phyloP scores from a whole-genome alignment of 1,284 basidiomycete genomes.

The Ustilago loliicola region DNA sequence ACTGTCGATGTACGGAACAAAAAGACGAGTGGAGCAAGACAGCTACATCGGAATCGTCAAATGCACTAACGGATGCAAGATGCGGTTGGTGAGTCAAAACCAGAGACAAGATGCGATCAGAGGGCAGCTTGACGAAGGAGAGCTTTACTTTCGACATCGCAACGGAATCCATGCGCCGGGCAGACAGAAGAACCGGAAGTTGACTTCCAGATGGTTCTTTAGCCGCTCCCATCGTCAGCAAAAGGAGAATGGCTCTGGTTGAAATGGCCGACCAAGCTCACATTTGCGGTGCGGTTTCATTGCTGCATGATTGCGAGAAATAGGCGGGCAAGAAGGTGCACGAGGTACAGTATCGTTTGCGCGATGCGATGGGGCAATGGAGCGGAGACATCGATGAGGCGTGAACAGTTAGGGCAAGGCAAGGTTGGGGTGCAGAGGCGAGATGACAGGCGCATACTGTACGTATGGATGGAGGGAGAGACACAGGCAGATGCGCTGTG shows the following conservation, averaged over 20 bases:
- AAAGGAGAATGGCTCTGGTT: neutral
- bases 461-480: neutral
- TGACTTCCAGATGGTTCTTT: slow-evolving; percentile 8
- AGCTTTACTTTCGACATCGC: slow-evolving; percentile 24
- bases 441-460: slow-evolving; percentile 2
- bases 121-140: neutral
- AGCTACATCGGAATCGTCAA: neutral
- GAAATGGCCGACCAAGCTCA: neutral
- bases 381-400: slow-evolving; percentile 1
- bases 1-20: neutral
- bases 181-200: neutral
- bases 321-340: neutral
- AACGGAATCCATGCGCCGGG: slow-evolving; percentile 17
- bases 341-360: neutral
- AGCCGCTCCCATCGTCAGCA: neutral
- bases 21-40: neutral
- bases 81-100: slow-evolving; percentile 9
- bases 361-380: neutral
- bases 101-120: neutral
- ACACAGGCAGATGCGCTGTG: neutral
- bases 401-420: slow-evolving; percentile 6
- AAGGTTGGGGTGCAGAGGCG: slow-evolving; percentile 24
- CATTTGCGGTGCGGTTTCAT: slow-evolving; percentile 10
- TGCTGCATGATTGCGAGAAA: slow-evolving; percentile 7
- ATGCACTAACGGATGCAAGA: slow-evolving; percentile 11